Conservation (phyloP, 78 protist genomes). For the Dictyostelium purpureum region DNA sequence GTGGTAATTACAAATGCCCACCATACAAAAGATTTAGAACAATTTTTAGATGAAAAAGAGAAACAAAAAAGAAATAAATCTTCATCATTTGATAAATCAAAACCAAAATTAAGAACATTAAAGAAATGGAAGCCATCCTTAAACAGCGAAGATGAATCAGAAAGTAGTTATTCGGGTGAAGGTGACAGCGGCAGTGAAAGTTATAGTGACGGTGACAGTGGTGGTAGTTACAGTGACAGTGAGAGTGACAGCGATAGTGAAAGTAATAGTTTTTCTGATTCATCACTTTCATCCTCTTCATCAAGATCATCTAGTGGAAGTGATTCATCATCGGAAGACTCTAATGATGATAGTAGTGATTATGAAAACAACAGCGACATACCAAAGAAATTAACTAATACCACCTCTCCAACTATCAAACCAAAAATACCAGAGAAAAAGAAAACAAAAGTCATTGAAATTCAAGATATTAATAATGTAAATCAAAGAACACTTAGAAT, state of each 20-base stretch:
- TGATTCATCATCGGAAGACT: background rate
- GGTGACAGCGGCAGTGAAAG: background rate
- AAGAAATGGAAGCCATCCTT: too few species aligned
- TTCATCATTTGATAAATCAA: background rate
- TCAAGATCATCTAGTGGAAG: too few species aligned
- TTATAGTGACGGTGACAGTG: background rate
- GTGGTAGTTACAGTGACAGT: background rate
- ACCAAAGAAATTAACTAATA: background rate
- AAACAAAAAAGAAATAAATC: background rate
- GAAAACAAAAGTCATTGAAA: background rate
- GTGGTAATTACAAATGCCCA: background rate
- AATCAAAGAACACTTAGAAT: slow-evolving; percentile 21
- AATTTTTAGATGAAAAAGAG: background rate
- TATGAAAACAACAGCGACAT: background rate
- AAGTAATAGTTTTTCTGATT: background rate
- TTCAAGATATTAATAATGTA: slow-evolving; percentile 6
- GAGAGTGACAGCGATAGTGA: background rate
- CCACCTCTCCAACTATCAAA: background rate
- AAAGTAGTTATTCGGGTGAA: background rate
- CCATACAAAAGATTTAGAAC: background rate
- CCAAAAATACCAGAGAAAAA: background rate
- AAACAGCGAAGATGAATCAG: background rate
- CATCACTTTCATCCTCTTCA: background rate
- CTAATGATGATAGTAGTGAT: too few species aligned
- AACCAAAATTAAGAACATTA: too few species aligned